These are phyloP conservation scores for Agrocybe chaxingu DNA, from an alignment of 768 basidiomycete genomes.

Conservation along the genomic window DNA sequence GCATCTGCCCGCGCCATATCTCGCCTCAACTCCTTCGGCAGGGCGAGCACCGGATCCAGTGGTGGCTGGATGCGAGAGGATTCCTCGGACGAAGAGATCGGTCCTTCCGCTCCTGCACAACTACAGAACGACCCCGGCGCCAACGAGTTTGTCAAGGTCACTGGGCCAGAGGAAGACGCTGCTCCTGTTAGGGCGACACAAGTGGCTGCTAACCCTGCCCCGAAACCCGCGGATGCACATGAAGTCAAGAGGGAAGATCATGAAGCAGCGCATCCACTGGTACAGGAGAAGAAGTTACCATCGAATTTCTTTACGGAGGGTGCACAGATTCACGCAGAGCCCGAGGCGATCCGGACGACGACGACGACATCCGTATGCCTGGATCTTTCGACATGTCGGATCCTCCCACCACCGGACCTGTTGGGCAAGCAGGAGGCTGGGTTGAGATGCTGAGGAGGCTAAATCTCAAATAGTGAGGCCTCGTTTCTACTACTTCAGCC, in stretches of 20 bases:
- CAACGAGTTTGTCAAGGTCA: conserved; percentile 41
- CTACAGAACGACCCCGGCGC: conserved; percentile 26
- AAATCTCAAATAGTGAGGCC: conserved; percentile 20
- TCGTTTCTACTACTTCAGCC: conserved; percentile 1
- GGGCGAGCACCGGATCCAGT: conserved; percentile 14
- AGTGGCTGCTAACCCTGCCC: not conserved
- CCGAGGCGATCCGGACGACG: conserved; percentile 7
- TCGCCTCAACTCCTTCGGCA: conserved; percentile 33
- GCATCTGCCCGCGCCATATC: conserved; percentile 40
- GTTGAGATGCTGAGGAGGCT: conserved; percentile 28
- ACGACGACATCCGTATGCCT: conserved; percentile 38
- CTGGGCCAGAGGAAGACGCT: conserved; percentile 20
- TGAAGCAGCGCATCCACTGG: not conserved
- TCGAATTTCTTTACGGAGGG: conserved; percentile 6
- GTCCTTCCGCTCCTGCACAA: not conserved
- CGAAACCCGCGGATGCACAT: not conserved
- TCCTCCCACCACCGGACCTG: conserved; percentile 3
- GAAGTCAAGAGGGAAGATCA: conserved; percentile 6
- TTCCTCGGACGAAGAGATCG: conserved; percentile 27
- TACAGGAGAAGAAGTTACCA: not conserved
- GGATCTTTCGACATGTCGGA: conserved; percentile 43
- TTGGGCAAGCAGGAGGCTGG: conserved; percentile 18
- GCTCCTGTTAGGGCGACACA: conserved; percentile 4
- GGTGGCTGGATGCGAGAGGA: conserved; percentile 23
- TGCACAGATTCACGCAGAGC: conserved; percentile 14